Base-by-base conservation (phyloP, 2,329 filamentous ascomycete species). In the Cytospora piceae region DNA sequence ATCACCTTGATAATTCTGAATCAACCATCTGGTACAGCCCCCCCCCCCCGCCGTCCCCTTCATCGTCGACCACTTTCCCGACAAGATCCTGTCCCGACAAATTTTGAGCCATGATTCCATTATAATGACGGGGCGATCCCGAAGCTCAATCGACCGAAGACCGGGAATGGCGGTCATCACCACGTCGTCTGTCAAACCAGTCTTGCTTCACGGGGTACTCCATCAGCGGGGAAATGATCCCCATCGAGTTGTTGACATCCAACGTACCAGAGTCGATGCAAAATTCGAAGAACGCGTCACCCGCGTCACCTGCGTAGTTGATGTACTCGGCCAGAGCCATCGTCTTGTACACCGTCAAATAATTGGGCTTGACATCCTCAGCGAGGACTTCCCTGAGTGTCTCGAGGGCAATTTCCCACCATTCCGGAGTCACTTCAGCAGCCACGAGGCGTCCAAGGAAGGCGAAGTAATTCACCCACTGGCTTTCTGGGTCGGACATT, bases 311-410 rank as follows among this genome's bases (percentile, higher is more conserved):
- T 3, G 66, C 59, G 32, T 66, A 59, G 52, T 68, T 68, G 54
- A 68, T 66, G 51, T 63, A 68, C 56, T 68, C 66, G 6, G 66
- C 66, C 51, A 68, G 55, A 17, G 66, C 66, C 66, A 66, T 68
- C 27, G 63, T 58, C 66, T 68, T 68, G 56, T 51, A 68, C 12
- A 51, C 37, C 17, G 66, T 68, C 52, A 68, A 37, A n/a, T 46
- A 32, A 12, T 58, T 60, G 0, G 66, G 66, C 12, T 31, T 31
- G 34, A 32, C 24, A 15, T 68, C 63, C 56, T 68, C 66, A 29
- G 63, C 42, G 2, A 68, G 63, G 4, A 68, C 59, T 29, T 68
- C 66, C 49, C 59, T 68, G n/a, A 68, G 63, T 11, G 63, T 66
- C n/a, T 57, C 59, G 39, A 58, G 60, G 3, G 66, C 63, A 37